Evolutionary conservation across 345 rosid genomes (phyloP).

Genomic region (Eucalyptus regnans): DNA sequence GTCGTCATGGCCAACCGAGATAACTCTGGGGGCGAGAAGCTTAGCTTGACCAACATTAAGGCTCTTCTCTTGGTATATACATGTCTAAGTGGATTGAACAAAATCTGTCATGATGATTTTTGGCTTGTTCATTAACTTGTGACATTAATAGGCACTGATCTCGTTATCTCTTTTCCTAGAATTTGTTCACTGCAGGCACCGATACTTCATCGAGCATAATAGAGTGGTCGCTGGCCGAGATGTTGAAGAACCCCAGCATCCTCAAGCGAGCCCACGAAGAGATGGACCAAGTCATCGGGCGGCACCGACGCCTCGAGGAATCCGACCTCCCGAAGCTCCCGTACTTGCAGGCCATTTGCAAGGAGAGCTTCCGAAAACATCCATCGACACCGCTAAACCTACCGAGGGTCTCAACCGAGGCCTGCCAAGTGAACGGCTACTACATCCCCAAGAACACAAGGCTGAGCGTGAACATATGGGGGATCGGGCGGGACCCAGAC

Average conservation of each 20-base stretch:
- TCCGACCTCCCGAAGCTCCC: constrained; percentile 38
- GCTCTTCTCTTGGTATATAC: constrained; percentile 43
- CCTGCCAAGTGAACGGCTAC: constrained; percentile 46
- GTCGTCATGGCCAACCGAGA: constrained; percentile 19
- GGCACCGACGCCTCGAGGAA: constrained; percentile 33
- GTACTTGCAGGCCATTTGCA: constrained; percentile 40
- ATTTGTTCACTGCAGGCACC: constrained; percentile 55
- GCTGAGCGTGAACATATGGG: constrained; percentile 59
- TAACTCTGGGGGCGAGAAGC: constrained; percentile 18
- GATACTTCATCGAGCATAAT: constrained; percentile 61
- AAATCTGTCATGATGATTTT: not conserved
- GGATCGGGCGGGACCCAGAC: constrained; percentile 43
- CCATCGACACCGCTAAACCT: constrained; percentile 55
- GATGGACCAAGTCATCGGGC: constrained; percentile 51
- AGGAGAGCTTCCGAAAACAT: constrained; percentile 42
- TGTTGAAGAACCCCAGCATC: constrained; percentile 29
- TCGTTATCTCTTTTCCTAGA: constrained; percentile 2
- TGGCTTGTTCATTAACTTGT: not conserved
- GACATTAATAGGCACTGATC: not conserved
- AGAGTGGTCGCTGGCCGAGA: constrained; percentile 54
- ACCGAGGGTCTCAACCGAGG: constrained; percentile 29
- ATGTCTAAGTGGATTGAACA: not conserved
- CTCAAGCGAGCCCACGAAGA: constrained; percentile 35
- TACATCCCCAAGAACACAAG: constrained; percentile 32
- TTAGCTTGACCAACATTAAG: constrained; percentile 30